Evolutionary conservation across 306 rosid species (phyloP), one percentile per base, ranked within the genome.

Genomic region (Neltuma alba): DNA sequence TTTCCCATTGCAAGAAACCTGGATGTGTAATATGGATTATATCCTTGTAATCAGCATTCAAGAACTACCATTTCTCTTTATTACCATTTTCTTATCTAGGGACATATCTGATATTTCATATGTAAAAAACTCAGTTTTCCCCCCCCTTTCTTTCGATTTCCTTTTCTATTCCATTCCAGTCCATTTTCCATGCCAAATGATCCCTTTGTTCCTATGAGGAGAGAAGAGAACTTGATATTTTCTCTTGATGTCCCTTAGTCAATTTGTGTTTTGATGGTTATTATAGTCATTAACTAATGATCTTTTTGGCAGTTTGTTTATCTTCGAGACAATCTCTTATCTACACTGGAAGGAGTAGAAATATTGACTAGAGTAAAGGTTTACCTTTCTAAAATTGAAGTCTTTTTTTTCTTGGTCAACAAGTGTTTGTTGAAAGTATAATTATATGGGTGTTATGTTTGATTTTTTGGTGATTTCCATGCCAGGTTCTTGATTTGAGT

Each of bases 401-500:
- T 18, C 13, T 7, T 28, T 21, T n/a, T 20, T 54, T 71, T 33
- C 5, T 67, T 25, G 11, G 61, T 15, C 66, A 28, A 5, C 8
- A 34, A 57, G 48, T 79, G 36, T 33, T 6, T 70, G 18, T 41
- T 33, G 72, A 58, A 79, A 23, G 27, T 31, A 60, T 44, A 37
- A 33, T 31, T 58, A 34, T 72, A 14, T 50, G 7, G 79, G 37
- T 48, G 75, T 71, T 54, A 33, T 45, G 82, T 63, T 72, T 83
- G 61, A 62, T 68, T 55, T 40, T 18, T 67, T 78, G 78, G 73
- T 80, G 34, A n/a, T 83, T 83, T 55, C 41, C 75, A 68, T 85
- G 38, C 69, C 87, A 95, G 99, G 99, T 96, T 91, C 98, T 96
- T 74, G 98, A 96, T 87, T 87, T 96, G 88, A 96, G 99, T 86